These are phyloP conservation scores for Calonectria crousiana DNA, from an alignment of 2,329 filamentous ascomycete genomes.

Conservation along the genomic window DNA sequence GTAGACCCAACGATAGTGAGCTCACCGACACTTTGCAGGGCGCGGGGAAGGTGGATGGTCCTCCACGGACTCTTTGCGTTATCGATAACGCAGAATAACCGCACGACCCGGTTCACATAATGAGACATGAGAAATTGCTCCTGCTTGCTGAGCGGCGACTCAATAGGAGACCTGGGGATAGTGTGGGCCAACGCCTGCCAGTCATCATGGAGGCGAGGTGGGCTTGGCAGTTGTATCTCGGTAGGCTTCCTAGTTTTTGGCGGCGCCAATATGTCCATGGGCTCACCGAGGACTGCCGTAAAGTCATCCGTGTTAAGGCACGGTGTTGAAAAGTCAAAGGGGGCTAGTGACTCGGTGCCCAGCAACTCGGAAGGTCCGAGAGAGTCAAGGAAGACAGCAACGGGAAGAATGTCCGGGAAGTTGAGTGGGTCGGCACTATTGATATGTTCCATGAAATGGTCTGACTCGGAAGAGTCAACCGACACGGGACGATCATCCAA, in stretches of 20 bases:
- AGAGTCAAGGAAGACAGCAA: constrained; percentile 18
- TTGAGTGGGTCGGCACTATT: constrained; percentile 6
- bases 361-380: constrained; percentile 15
- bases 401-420: constrained; percentile 14
- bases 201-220: constrained; percentile 1
- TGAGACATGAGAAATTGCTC: constrained; percentile 43
- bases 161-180: constrained; percentile 16
- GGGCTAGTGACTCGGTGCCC: constrained; percentile 4
- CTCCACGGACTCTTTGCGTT: constrained; percentile 45
- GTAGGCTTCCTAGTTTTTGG: not conserved
- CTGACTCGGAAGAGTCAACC: constrained; percentile 17
- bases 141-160: constrained; percentile 21
- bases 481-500: constrained; percentile 13
- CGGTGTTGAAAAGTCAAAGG: constrained; percentile 19
- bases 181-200: constrained; percentile 7
- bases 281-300: not conserved
- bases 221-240: not conserved
- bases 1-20: constrained; percentile 38
- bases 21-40: constrained; percentile 40
- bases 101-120: constrained; percentile 40
- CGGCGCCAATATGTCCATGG: not conserved
- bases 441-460: constrained; percentile 7
- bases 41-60: constrained; percentile 42
- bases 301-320: constrained; percentile 1
- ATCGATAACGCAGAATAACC: constrained; percentile 44